Evolutionary conservation across 2,329 filamentous ascomycete genomes (phyloP).

Genomic region (Clonostachys byssicola): DNA sequence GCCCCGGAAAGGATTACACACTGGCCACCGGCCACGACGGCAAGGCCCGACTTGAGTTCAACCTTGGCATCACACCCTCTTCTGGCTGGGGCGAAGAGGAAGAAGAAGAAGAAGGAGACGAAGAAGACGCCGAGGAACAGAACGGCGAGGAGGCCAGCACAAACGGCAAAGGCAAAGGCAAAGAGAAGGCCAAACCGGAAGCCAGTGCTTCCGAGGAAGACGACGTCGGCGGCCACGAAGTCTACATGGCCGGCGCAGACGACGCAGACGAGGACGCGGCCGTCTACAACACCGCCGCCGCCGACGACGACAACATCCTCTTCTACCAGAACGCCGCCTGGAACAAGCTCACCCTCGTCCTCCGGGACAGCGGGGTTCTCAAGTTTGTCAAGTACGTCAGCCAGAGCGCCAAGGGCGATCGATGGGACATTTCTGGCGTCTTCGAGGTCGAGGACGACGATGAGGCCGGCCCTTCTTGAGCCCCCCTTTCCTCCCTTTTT

Average conservation of each 20-base stretch:
- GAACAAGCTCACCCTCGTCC: constrained; percentile 89
- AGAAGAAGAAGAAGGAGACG: constrained; percentile 30
- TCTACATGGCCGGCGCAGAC: constrained; percentile 91
- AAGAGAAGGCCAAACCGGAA: constrained; percentile 22
- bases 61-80: constrained; percentile 81
- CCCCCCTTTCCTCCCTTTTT: too few relatives aligned
- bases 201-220: constrained; percentile 26
- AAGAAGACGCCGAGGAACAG: constrained; percentile 18
- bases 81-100: constrained; percentile 76
- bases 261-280: constrained; percentile 72
- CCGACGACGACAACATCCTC: constrained; percentile 72
- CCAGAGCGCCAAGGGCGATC: constrained; percentile 74
- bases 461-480: constrained; percentile 9
- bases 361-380: constrained; percentile 80
- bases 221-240: constrained; percentile 73
- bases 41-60: constrained; percentile 79
- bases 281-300: constrained; percentile 75
- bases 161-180: constrained; percentile 24
- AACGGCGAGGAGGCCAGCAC: constrained; percentile 9
- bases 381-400: constrained; percentile 98
- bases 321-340: constrained; percentile 65
- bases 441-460: constrained; percentile 62
- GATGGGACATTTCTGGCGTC: constrained; percentile 84
- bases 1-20: constrained; percentile 84
- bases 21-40: constrained; percentile 81